Percentiles rank a stretch among this genome's conserved stretches.
These are phyloP conservation scores for Ceratobasidium sp. DNA, from an alignment of 1,284 basidiomycete genomes.

Conservation along the genomic window DNA sequence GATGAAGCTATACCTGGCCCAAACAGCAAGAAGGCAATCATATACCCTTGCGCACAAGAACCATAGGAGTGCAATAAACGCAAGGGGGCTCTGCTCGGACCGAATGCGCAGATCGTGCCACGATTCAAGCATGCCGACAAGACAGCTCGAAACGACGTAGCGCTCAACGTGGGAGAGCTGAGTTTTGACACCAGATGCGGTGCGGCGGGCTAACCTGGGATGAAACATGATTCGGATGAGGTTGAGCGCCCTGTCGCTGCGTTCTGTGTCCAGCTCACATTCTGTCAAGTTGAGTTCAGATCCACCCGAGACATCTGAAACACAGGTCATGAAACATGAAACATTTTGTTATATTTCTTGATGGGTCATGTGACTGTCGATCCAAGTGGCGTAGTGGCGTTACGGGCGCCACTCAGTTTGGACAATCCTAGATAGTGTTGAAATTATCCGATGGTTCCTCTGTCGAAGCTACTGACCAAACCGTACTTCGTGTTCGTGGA, in stretches of 20 bases:
- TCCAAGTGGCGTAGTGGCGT: slow-evolving; percentile 31
- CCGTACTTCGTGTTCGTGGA: neutral
- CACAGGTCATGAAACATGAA: slow-evolving; percentile 14
- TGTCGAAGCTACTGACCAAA: neutral
- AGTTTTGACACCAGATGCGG: slow-evolving; percentile 1
- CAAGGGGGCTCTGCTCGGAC: neutral
- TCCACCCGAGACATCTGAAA: neutral
- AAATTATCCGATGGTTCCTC: neutral
- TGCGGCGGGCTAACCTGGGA: neutral
- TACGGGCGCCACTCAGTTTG: neutral
- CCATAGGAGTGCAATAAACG: slow-evolving; percentile 18
- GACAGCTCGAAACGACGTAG: neutral
- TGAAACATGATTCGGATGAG: neutral
- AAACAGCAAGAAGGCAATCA: neutral
- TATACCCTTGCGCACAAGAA: neutral
- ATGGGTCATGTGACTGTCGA: slow-evolving; percentile 31
- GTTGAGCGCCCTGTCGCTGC: neutral
- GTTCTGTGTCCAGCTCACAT: neutral
- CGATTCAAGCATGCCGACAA: neutral
- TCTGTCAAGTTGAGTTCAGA: neutral
- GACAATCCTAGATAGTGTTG: neutral
- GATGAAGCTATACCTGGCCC: neutral
- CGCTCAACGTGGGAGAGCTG: neutral
- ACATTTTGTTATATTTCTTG: neutral
- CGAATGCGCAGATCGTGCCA: slow-evolving; percentile 1